Evolutionary conservation across 2,329 filamentous ascomycete species (phyloP), one percentile per base, ranked within the genome.

Genomic region (Phaeosphaeria sp.): DNA sequence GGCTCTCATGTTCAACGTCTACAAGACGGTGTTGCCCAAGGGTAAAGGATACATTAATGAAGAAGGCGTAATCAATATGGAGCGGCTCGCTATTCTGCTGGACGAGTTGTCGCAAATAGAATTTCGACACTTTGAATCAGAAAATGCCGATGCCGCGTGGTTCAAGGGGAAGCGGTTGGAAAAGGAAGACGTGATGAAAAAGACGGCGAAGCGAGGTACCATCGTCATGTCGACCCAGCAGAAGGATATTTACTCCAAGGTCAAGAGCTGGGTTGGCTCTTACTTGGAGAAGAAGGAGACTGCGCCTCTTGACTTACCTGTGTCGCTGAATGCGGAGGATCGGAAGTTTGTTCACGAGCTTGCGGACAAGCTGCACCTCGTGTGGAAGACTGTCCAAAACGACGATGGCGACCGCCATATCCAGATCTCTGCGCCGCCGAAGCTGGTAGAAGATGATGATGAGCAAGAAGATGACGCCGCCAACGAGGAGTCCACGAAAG

Each of bases 11-110:
- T 99, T 99, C 78, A 90, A 91, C 73, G 88, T 97, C 59, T 99
- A 99, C 84, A 98, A 98, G 79, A 85, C 90, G 48, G 88, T 97
- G 39, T 82, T 99, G 58, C 93, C 93, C 7, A 88, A 90, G 73
- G 90, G 92, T 70, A 91, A 92, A 55, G 95, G 95, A 5, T 99
- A 98, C 77, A 94, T 99, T 79, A 99, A 99, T 78, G 93, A 99
- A 75, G 88, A 91, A 54, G 96, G 95, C 71, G 89, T 91, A 47
- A 97, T 99, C 78, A 96, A 98, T 74, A 82, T 99, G 74, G 80
- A 89, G 61, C 87, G 95, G 55, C 81, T 99, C 58, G 86, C 87
- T 51, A 80, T 91, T 49, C 85, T 99, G 46, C 82, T 99, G 45
- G 87, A 93, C 30, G 92, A 96, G 74, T 83, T 99, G 55, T 90